These are phyloP conservation scores for Phytopythium helicoides DNA, from an alignment of 352 stramenopile genomes.

Conservation along the genomic window DNA sequence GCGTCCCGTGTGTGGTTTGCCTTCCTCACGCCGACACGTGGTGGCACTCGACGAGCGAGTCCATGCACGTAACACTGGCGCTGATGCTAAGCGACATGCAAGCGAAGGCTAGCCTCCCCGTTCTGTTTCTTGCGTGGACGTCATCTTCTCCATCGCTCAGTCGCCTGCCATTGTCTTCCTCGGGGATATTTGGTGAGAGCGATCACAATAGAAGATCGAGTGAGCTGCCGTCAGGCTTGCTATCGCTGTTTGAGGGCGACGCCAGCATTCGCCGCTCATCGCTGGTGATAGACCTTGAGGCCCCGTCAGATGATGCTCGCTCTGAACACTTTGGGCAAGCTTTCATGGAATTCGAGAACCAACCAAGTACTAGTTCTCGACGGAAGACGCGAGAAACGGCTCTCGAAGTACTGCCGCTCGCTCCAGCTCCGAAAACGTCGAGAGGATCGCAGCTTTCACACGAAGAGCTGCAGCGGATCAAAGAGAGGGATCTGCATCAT, in stretches of 20 bases:
- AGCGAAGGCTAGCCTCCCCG: constrained; percentile 56
- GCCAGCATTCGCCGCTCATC: constrained; percentile 37
- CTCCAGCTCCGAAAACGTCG: constrained; percentile 35
- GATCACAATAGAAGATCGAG: not conserved
- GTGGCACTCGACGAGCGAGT: constrained; percentile 70
- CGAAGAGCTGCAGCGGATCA: constrained; percentile 41
- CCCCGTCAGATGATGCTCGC: constrained; percentile 24
- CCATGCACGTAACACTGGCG: constrained; percentile 72
- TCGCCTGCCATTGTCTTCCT: not conserved
- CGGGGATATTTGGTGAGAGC: constrained; percentile 9
- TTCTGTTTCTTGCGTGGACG: constrained; percentile 79
- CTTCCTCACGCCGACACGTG: constrained; percentile 75
- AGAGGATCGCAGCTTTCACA: constrained; percentile 23
- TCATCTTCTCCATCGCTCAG: constrained; percentile 26
- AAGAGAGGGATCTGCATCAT: constrained; percentile 78
- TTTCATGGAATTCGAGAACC: constrained; percentile 50
- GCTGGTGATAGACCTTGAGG: constrained; percentile 39
- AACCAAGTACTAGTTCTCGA: constrained; percentile 21
- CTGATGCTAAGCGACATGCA: constrained; percentile 83
- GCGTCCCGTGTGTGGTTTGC: constrained; percentile 76
- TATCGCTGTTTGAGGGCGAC: constrained; percentile 58
- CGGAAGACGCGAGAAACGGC: constrained; percentile 24
- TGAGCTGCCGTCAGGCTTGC: constrained; percentile 40
- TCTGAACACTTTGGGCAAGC: constrained; percentile 60
- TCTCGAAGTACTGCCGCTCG: constrained; percentile 57